A percentile compares a stretch with the other conserved stretches of the same genome.
These are phyloP conservation scores for Auriscalpium vulgare DNA, from an alignment of 768 basidiomycete species.

Conservation along the genomic window DNA sequence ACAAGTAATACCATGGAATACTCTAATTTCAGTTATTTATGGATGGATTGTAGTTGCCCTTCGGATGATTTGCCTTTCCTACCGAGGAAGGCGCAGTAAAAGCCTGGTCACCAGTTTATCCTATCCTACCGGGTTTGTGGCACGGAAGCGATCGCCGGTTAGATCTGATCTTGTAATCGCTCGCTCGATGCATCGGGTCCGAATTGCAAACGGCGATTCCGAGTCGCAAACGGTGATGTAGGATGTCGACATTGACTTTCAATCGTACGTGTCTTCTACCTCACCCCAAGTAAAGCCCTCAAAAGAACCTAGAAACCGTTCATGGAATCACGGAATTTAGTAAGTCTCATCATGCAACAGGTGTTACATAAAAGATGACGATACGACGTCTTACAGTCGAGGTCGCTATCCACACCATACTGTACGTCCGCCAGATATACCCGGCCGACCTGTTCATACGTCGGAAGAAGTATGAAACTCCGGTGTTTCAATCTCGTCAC, in stretches of 20 bases:
- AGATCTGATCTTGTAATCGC: too few relatives aligned
- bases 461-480: constrained; percentile 83
- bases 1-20: too few relatives aligned
- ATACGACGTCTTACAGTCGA: constrained; percentile 52
- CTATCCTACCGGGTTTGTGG: too few relatives aligned
- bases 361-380: not conserved
- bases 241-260: constrained; percentile 22
- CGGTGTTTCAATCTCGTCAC: constrained; percentile 91
- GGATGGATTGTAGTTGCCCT: too few relatives aligned
- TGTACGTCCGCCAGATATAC: constrained; percentile 87
- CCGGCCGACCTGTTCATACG: constrained; percentile 83
- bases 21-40: too few relatives aligned
- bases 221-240: not conserved
- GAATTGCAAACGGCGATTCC: too few relatives aligned
- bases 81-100: too few relatives aligned
- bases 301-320: constrained; percentile 37
- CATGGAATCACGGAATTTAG: constrained; percentile 67
- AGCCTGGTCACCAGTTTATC: too few relatives aligned
- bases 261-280: constrained; percentile 20
- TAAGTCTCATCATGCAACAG: constrained; percentile 24
- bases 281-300: constrained; percentile 19
- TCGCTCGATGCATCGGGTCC: too few relatives aligned
- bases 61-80: too few relatives aligned
- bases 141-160: too few relatives aligned
- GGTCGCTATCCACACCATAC: constrained; percentile 85